A percentile compares a stretch with the other conserved stretches of the same genome.
These are phyloP conservation scores for Sclerotinia glacialis DNA, from an alignment of 2,329 filamentous ascomycete genomes.

Conservation along the genomic window DNA sequence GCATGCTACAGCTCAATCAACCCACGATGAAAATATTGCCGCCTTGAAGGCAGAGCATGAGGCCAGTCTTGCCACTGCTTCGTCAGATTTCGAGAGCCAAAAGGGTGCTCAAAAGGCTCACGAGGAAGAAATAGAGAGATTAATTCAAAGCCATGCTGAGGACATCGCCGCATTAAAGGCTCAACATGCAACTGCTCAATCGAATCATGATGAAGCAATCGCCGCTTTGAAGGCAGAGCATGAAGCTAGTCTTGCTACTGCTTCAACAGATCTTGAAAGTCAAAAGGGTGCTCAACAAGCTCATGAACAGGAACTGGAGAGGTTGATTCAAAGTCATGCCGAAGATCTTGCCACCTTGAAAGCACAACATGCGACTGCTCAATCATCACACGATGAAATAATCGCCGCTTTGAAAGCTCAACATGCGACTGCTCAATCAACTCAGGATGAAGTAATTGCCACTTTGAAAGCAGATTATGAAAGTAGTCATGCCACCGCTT, in stretches of 20 bases:
- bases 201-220: slow-evolving; percentile 53
- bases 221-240: slow-evolving; percentile 38
- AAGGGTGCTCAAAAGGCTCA: slow-evolving; percentile 47
- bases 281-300: slow-evolving; percentile 44
- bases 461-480: slow-evolving; percentile 46
- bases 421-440: slow-evolving; percentile 45
- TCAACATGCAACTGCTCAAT: slow-evolving; percentile 49
- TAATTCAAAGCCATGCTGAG: slow-evolving; percentile 55
- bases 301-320: slow-evolving; percentile 50
- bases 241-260: not conserved
- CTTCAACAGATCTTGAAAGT: not conserved
- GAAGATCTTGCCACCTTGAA: slow-evolving; percentile 41
- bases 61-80: not conserved
- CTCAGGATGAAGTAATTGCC: slow-evolving; percentile 46
- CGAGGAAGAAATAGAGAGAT: slow-evolving; percentile 49
- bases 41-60: slow-evolving; percentile 31
- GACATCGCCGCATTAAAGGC: slow-evolving; percentile 44
- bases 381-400: slow-evolving; percentile 47
- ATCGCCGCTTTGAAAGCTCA: slow-evolving; percentile 41
- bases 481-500: slow-evolving; percentile 41
- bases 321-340: slow-evolving; percentile 54
- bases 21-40: slow-evolving; percentile 53
- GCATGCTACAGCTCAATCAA: slow-evolving; percentile 49
- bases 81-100: not conserved
- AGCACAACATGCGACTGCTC: slow-evolving; percentile 46